Conservation (phyloP, 495 filamentous ascomycete species). For the Pseudotulostoma volvatum region DNA sequence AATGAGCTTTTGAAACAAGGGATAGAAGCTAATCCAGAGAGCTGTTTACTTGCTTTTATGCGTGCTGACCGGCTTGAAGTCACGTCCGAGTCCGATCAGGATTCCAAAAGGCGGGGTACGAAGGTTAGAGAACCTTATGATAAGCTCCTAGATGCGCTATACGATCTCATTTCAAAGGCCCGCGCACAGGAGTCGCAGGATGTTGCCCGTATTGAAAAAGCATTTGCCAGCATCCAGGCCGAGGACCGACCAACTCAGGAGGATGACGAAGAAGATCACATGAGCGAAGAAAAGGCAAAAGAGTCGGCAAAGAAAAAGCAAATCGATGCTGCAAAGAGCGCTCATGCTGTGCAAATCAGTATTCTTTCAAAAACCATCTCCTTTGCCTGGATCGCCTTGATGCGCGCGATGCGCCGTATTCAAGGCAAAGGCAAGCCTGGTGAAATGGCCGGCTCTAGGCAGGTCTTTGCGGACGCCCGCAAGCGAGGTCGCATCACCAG, state of each 20-base stretch:
- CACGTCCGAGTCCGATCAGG: slow-evolving; percentile 51
- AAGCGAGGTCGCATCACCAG: slow-evolving; percentile 72
- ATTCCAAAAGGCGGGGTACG: slow-evolving; percentile 47
- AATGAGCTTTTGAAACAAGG: slow-evolving; percentile 68
- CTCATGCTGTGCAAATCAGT: slow-evolving; percentile 51
- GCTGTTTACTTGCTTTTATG: slow-evolving; percentile 74
- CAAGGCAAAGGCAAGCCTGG: slow-evolving; percentile 76
- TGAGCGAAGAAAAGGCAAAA: slow-evolving; percentile 35
- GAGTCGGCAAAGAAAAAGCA: slow-evolving; percentile 43
- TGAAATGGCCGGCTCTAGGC: slow-evolving; percentile 57
- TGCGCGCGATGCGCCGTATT: slow-evolving; percentile 82
- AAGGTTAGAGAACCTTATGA: slow-evolving; percentile 71
- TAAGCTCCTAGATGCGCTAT: slow-evolving; percentile 66
- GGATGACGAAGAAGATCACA: slow-evolving; percentile 44
- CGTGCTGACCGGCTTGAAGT: slow-evolving; percentile 71
- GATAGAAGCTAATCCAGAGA: slow-evolving; percentile 82
- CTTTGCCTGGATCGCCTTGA: slow-evolving; percentile 84
- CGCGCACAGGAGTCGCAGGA: slow-evolving; percentile 57
- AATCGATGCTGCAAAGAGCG: slow-evolving; percentile 54
- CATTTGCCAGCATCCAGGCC: slow-evolving; percentile 19
- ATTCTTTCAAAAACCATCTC: slow-evolving; percentile 65
- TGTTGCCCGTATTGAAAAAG: slow-evolving; percentile 54
- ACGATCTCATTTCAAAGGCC: slow-evolving; percentile 56
- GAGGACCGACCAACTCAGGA: slow-evolving; percentile 34
- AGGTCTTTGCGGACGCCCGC: slow-evolving; percentile 75